These are phyloP conservation scores for Taphrina flavorubra DNA, from an alignment of 1,139 yeast species.

Conservation along the genomic window DNA sequence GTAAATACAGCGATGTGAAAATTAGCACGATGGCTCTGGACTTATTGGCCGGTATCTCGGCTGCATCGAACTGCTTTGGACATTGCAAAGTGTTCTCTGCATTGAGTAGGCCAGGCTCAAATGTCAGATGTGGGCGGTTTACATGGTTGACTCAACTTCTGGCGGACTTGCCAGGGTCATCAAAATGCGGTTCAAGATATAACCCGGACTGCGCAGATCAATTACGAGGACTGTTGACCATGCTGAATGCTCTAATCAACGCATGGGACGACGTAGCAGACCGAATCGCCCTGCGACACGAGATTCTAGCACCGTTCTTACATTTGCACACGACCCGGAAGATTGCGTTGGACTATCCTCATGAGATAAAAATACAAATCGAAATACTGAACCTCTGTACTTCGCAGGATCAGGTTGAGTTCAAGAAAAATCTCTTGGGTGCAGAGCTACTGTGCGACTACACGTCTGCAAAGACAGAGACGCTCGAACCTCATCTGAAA, in stretches of 20 bases:
- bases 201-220: background rate
- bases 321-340: background rate
- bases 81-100: slow-evolving; percentile 4
- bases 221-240: slow-evolving; percentile 7
- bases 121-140: background rate
- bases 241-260: slow-evolving; percentile 14
- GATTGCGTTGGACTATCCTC: background rate
- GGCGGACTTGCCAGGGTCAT: background rate
- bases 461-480: no score
- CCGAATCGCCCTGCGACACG: slow-evolving; percentile 19
- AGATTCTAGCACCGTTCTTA: slow-evolving; percentile 5
- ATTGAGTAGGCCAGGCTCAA: background rate
- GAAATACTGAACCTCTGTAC: background rate
- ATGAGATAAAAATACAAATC: slow-evolving; percentile 1
- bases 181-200: background rate
- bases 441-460: no score
- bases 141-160: slow-evolving; percentile 10
- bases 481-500: background rate
- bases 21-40: slow-evolving; percentile 3
- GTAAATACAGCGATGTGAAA: background rate
- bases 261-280: slow-evolving; percentile 26
- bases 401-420: background rate
- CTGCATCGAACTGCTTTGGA: background rate
- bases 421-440: background rate
- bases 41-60: slow-evolving; percentile 24